Base-by-base conservation (phyloP, 1,139 yeast genomes). In the Blastobotrys aristatus region DNA sequence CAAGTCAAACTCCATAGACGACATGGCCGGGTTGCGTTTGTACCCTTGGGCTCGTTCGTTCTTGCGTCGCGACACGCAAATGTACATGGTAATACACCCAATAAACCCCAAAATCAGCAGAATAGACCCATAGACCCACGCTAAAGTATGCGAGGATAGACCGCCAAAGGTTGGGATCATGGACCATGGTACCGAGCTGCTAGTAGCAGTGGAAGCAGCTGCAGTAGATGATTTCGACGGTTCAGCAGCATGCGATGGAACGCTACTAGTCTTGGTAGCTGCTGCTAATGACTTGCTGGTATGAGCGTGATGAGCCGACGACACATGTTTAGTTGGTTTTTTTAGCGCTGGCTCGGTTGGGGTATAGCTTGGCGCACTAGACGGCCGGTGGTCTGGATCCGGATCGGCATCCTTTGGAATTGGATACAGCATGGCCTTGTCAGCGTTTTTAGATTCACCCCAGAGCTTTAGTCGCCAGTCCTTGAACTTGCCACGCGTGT, bases 381-480 rank as follows among this genome's bases (percentile, higher is more conserved):
- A 31, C 2, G 39, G 31, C 14, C 45, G 44, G 16, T 51, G 53
- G 16, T 49, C 47, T 4, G 54, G 49, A 20, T 51, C 51, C 1
- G 50, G 48, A 31, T 56, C 52, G 4, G 45, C 50, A 29, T 53
- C 52, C 8, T 53, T 54, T 3, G 51, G 51, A 33, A 56, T 54
- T 6, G 62, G 60, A 7, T 71, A 63, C 20, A 71, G 70, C 47
- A 65, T 76, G 0, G 86, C 89, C 61, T 78, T 77, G 1, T 72
- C 63, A 1, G 81, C 76, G 63, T 86, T 89, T 36, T 71, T 73
- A 14, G 82, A 71, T 62, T 83, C 95, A 18, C 98, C 98, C 73
- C 87, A 94, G 10, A 90, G 69, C 47, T 81, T 77, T 60, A 92
- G 65, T 62, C 82, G 83, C 95, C 96, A 92, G 57, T 77, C 73